Evolutionary conservation across 345 rosid genomes (phyloP).

Genomic region (Combretum micranthum): DNA sequence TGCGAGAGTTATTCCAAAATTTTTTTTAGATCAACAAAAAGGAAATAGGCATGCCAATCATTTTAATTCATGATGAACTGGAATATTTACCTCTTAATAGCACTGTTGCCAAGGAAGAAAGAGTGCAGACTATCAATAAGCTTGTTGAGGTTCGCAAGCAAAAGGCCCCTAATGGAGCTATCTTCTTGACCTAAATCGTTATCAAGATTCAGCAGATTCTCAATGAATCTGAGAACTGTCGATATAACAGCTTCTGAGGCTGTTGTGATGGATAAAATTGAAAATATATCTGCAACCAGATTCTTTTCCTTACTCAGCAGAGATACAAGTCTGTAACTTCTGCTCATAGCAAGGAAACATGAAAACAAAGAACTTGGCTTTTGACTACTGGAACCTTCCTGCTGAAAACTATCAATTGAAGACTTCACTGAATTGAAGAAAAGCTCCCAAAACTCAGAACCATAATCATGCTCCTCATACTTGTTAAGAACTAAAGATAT

Average conservation of each 20-base stretch:
- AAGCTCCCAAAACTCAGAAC: conserved; percentile 72
- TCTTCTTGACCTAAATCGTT: conserved; percentile 45
- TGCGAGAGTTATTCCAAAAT: neutral
- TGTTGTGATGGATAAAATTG: conserved; percentile 53
- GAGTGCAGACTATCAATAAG: conserved; percentile 63
- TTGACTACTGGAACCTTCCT: conserved; percentile 90
- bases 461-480: conserved; percentile 74
- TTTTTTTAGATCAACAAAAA: too few relatives aligned
- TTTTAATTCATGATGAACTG: neutral
- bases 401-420: conserved; percentile 67
- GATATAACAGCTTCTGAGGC: conserved; percentile 80
- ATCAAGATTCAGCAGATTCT: conserved; percentile 72
- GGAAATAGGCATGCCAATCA: too few relatives aligned
- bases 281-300: conserved; percentile 76
- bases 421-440: conserved; percentile 70
- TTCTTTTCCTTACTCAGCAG: conserved; percentile 53
- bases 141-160: conserved; percentile 49
- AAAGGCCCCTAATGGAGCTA: conserved; percentile 26
- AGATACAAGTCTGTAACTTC: conserved; percentile 50
- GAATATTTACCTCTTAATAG: conserved; percentile 52
- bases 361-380: conserved; percentile 87
- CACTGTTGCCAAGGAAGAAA: conserved; percentile 42
- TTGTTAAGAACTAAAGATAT: conserved; percentile 61
- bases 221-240: conserved; percentile 60
- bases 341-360: conserved; percentile 93